Conservation (phyloP, 2,329 filamentous ascomycete species). For the Aspergillus persii region DNA sequence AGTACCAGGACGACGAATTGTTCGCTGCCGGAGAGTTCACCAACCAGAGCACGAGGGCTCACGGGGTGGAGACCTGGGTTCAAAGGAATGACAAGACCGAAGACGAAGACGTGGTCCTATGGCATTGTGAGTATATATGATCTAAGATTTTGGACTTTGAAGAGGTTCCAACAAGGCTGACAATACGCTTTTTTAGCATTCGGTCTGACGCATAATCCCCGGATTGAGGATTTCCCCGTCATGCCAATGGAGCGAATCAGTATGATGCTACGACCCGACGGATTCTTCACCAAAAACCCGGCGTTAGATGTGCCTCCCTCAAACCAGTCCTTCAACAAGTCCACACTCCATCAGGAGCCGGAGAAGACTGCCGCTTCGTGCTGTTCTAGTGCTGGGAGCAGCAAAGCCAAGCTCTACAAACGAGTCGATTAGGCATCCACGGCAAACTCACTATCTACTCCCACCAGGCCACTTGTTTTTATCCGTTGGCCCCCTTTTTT, state of each 20-base stretch:
- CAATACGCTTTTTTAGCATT: slow-evolving; percentile 27
- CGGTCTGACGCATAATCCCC: slow-evolving; percentile 62
- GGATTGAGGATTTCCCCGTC: slow-evolving; percentile 65
- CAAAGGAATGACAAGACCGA: slow-evolving; percentile 48
- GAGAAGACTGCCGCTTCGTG: slow-evolving; percentile 16
- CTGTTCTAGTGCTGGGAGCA: slow-evolving; percentile 15
- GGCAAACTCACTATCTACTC: neutral
- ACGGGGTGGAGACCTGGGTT: slow-evolving; percentile 54
- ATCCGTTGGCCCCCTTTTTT: neutral
- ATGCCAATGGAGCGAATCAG: slow-evolving; percentile 60
- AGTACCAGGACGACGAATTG: slow-evolving; percentile 52
- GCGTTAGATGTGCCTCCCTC: slow-evolving; percentile 47
- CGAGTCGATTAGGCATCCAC: slow-evolving; percentile 3
- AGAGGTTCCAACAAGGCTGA: no score
- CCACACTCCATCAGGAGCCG: slow-evolving; percentile 31
- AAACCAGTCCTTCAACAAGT: slow-evolving; percentile 41
- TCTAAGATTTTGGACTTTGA: no score
- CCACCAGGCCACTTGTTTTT: neutral
- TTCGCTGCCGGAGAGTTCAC: slow-evolving; percentile 54
- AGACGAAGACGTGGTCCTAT: slow-evolving; percentile 45
- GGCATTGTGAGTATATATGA: slow-evolving; percentile 33
- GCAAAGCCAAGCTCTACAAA: slow-evolving; percentile 32
- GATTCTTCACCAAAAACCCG: slow-evolving; percentile 53
- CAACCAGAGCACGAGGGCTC: slow-evolving; percentile 52
- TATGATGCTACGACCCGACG: slow-evolving; percentile 49